These are phyloP conservation scores for Setomelanomma holmii DNA, from an alignment of 2,329 filamentous ascomycete genomes.

Conservation along the genomic window DNA sequence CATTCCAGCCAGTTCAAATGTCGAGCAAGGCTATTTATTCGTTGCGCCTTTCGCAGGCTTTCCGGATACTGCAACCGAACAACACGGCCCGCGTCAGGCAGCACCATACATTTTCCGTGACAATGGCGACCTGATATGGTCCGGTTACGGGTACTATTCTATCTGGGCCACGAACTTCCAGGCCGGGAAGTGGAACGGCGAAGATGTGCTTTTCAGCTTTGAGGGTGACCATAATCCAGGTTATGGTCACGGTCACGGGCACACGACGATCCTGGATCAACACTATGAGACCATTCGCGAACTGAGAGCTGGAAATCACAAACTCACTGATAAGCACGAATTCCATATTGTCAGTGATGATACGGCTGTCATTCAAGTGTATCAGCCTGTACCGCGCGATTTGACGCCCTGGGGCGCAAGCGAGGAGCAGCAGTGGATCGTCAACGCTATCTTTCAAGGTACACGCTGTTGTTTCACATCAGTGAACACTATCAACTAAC, in stretches of 20 bases:
- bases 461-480: neutral
- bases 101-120: slow-evolving; percentile 64
- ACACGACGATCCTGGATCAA: slow-evolving; percentile 55
- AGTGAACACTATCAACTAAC: neutral
- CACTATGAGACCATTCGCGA: slow-evolving; percentile 63
- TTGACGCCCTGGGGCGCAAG: slow-evolving; percentile 53
- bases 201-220: slow-evolving; percentile 62
- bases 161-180: slow-evolving; percentile 65
- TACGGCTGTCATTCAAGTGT: slow-evolving; percentile 62
- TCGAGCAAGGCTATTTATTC: slow-evolving; percentile 56
- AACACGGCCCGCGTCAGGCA: slow-evolving; percentile 59
- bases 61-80: slow-evolving; percentile 29
- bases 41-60: slow-evolving; percentile 47
- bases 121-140: slow-evolving; percentile 65
- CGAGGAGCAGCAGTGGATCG: slow-evolving; percentile 62
- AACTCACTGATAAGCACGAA: slow-evolving; percentile 56
- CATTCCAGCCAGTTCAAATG: slow-evolving; percentile 50
- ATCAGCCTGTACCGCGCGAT: slow-evolving; percentile 57
- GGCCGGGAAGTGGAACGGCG: slow-evolving; percentile 57
- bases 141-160: slow-evolving; percentile 60
- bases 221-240: slow-evolving; percentile 53
- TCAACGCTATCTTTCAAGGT: slow-evolving; percentile 60
- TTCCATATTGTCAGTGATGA: slow-evolving; percentile 62
- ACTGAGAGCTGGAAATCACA: slow-evolving; percentile 60
- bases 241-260: slow-evolving; percentile 13